phyloP scores from a whole-genome alignment of 2,329 filamentous ascomycete species.

The Fusarium drepaniforme region DNA sequence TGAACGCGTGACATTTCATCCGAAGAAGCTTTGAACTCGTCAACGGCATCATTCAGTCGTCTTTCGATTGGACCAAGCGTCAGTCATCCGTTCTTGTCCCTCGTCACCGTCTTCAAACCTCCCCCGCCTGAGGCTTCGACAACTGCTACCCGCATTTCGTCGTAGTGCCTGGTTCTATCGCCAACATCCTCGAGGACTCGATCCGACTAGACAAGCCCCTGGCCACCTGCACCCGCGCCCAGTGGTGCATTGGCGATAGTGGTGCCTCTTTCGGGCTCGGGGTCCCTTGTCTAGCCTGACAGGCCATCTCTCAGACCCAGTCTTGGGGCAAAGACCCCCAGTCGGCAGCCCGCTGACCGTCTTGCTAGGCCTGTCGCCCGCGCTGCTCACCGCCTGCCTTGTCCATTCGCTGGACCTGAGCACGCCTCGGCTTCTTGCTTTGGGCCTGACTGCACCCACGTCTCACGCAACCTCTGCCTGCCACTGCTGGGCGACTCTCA shows the following conservation, averaged over 20 bases:
- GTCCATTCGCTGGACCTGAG: conserved; percentile 38
- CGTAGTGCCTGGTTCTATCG: conserved; percentile 6
- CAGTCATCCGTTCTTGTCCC: conserved; percentile 16
- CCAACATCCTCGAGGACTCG: conserved; percentile 19
- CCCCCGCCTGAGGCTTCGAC: conserved; percentile 2
- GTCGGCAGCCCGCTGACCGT: conserved; percentile 36
- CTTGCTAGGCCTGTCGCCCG: conserved; percentile 34
- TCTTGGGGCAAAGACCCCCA: conserved; percentile 22
- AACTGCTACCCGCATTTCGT: conserved; percentile 7
- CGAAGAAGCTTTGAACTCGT: conserved; percentile 12
- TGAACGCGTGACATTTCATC: neutral
- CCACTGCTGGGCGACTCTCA: neutral
- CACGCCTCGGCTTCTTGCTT: neutral
- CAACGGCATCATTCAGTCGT: neutral
- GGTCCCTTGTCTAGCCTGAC: conserved; percentile 38
- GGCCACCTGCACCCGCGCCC: conserved; percentile 17
- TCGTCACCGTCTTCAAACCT: conserved; percentile 24
- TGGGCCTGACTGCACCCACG: neutral
- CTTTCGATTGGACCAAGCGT: conserved; percentile 18
- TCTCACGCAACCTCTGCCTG: neutral
- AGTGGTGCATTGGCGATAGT: conserved; percentile 31
- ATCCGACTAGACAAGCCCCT: conserved; percentile 31
- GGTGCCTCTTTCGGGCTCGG: conserved; percentile 31
- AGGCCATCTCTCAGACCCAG: conserved; percentile 38
- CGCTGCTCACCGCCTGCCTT: conserved; percentile 45